Conservation (phyloP, 2,329 filamentous ascomycete genomes). For the Beauveria sp. region DNA sequence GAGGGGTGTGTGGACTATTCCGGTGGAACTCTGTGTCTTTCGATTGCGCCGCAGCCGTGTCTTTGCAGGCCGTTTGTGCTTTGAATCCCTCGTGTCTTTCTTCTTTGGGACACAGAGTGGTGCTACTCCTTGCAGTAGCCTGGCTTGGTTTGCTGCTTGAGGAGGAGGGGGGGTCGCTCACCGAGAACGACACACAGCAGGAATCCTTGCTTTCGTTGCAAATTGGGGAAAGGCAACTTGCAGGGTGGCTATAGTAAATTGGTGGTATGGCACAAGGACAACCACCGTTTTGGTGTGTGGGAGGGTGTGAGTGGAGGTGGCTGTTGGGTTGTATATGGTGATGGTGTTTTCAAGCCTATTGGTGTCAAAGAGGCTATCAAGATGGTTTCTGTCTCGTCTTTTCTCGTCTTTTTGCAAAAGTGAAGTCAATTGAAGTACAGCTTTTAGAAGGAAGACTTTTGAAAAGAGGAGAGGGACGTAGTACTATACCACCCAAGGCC, state of each 20-base stretch:
- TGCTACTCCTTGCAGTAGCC: constrained; percentile 4
- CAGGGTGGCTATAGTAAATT: constrained; percentile 12
- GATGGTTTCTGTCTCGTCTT: neutral
- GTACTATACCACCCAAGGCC: neutral
- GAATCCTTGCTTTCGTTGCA: constrained; percentile 5
- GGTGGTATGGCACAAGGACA: constrained; percentile 8
- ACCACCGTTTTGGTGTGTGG: neutral
- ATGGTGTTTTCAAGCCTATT: neutral
- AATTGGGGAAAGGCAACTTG: constrained; percentile 2
- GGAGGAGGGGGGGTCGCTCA: neutral
- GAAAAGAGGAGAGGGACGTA: neutral
- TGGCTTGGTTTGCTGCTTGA: neutral
- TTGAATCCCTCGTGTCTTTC: constrained; percentile 14
- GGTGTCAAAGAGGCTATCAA: neutral
- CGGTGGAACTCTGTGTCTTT: constrained; percentile 26
- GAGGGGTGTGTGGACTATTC: constrained; percentile 20
- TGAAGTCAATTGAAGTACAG: constrained; percentile 7
- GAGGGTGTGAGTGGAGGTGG: constrained; percentile 7
- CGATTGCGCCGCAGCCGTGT: constrained; percentile 4
- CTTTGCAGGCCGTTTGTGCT: constrained; percentile 12
- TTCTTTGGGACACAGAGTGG: constrained; percentile 7
- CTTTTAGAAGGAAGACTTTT: neutral
- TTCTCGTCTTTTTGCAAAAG: neutral
- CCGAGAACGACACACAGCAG: constrained; percentile 2
- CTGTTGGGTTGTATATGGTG: constrained; percentile 3